Conservation (phyloP, 305 asterid genomes). For the Plantago lanceolata region DNA sequence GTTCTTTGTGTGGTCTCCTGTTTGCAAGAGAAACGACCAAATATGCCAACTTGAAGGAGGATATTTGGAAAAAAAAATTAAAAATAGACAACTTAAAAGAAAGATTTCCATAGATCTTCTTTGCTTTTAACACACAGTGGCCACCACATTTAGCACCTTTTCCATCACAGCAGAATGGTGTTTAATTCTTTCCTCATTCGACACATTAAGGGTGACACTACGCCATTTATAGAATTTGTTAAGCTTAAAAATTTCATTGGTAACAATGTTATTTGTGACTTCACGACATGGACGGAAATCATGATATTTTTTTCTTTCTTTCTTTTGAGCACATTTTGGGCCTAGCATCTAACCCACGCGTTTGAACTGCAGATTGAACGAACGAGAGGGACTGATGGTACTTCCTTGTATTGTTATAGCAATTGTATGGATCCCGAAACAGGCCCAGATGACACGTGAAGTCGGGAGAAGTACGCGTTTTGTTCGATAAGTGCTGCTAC, state of each 20-base stretch:
- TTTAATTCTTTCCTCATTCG: slow-evolving; percentile 32
- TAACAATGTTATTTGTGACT: not conserved
- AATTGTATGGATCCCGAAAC: slow-evolving; percentile 25
- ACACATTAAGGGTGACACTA: slow-evolving; percentile 41
- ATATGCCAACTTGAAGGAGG: slow-evolving; percentile 35
- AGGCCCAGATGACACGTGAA: slow-evolving; percentile 66
- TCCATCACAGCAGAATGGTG: slow-evolving; percentile 27
- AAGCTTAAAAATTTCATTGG: not conserved
- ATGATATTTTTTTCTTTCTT: slow-evolving; percentile 21
- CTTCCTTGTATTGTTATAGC: slow-evolving; percentile 25
- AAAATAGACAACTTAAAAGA: slow-evolving; percentile 38
- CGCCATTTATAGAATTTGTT: slow-evolving; percentile 44
- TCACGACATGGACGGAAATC: too few relatives aligned
- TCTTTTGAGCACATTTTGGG: slow-evolving; percentile 25
- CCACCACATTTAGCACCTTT: slow-evolving; percentile 33
- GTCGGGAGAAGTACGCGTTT: slow-evolving; percentile 24
- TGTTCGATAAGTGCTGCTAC: not conserved
- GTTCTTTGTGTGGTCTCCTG: slow-evolving; percentile 28
- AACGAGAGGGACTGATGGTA: slow-evolving; percentile 47
- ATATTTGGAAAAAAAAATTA: too few relatives aligned
- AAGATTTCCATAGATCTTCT: slow-evolving; percentile 61
- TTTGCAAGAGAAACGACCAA: slow-evolving; percentile 32
- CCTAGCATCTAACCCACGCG: slow-evolving; percentile 38
- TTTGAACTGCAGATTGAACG: slow-evolving; percentile 54
- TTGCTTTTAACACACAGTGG: slow-evolving; percentile 46